phyloP scores from a whole-genome alignment of 2,329 filamentous ascomycete species.

The Colletotrichum sansevieriae region DNA sequence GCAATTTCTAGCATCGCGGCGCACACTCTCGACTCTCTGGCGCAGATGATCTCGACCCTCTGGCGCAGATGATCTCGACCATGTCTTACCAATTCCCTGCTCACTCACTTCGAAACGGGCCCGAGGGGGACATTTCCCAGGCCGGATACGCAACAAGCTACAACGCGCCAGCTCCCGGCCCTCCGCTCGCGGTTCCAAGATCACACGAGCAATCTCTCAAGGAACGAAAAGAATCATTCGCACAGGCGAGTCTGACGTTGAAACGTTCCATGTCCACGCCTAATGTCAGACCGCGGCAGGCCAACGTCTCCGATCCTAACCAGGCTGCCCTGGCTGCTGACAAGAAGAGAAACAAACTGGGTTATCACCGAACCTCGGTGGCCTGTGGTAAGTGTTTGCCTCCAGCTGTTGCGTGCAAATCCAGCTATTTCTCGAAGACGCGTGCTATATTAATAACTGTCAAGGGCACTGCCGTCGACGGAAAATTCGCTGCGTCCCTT shows the following conservation, averaged over 20 bases:
- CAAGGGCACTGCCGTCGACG: constrained; percentile 90
- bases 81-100: constrained; percentile 66
- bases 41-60: constrained; percentile 54
- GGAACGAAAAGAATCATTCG: constrained; percentile 54
- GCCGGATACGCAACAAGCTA: constrained; percentile 53
- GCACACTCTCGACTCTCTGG: constrained; percentile 47
- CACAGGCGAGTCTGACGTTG: constrained; percentile 54
- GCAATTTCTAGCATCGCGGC: constrained; percentile 47
- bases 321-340: constrained; percentile 57
- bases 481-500: constrained; percentile 91
- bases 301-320: constrained; percentile 51
- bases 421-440: neutral
- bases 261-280: constrained; percentile 66
- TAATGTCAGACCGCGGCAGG: constrained; percentile 59
- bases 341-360: constrained; percentile 86
- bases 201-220: constrained; percentile 45
- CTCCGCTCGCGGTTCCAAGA: constrained; percentile 20
- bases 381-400: constrained; percentile 84
- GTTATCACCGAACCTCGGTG: constrained; percentile 94
- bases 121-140: constrained; percentile 57
- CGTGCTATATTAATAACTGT: constrained; percentile 14
- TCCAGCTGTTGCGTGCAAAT: neutral
- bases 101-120: constrained; percentile 55
- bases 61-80: constrained; percentile 55
- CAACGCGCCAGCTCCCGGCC: constrained; percentile 48